phyloP scores from a whole-genome alignment of 1,284 basidiomycete species.

The Fomitopsis pinicola region DNA sequence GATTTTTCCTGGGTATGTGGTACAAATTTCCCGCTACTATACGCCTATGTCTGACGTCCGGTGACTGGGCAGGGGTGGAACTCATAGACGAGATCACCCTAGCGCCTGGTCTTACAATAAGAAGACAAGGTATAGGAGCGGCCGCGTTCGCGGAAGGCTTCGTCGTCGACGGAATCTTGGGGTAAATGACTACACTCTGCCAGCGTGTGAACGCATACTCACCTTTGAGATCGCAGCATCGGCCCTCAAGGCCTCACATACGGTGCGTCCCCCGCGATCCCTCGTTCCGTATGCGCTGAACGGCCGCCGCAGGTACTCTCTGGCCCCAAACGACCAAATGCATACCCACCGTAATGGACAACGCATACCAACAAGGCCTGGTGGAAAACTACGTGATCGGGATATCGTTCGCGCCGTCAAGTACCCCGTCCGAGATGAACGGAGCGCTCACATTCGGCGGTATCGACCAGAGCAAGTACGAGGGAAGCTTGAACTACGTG shows the following conservation, averaged over 20 bases:
- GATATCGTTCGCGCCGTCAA: slow-evolving; percentile 44
- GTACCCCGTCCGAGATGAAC: slow-evolving; percentile 15
- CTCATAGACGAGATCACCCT: slow-evolving; percentile 22
- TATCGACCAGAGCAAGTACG: slow-evolving; percentile 42
- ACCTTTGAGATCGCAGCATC: slow-evolving; percentile 26
- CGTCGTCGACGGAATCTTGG: slow-evolving; percentile 46
- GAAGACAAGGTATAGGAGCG: slow-evolving; percentile 47
- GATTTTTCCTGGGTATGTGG: too few species aligned
- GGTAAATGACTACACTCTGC: slow-evolving; percentile 11
- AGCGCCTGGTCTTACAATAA: slow-evolving; percentile 33
- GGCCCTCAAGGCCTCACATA: slow-evolving; percentile 42
- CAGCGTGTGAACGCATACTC: neutral
- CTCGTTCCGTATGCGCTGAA: neutral
- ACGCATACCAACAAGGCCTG: slow-evolving; percentile 31
- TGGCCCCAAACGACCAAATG: slow-evolving; percentile 30
- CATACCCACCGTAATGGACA: slow-evolving; percentile 38
- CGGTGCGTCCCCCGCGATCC: slow-evolving; percentile 10
- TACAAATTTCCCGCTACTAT: slow-evolving; percentile 23
- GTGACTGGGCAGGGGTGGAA: slow-evolving; percentile 16
- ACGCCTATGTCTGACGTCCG: slow-evolving; percentile 29
- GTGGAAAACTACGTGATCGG: slow-evolving; percentile 32
- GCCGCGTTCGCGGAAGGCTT: slow-evolving; percentile 34
- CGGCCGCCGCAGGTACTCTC: slow-evolving; percentile 22
- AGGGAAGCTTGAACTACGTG: slow-evolving; percentile 41
- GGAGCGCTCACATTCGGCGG: slow-evolving; percentile 40